Conservation (phyloP, 805 yeast genomes). For the Helenozyma baotianmanensis region DNA sequence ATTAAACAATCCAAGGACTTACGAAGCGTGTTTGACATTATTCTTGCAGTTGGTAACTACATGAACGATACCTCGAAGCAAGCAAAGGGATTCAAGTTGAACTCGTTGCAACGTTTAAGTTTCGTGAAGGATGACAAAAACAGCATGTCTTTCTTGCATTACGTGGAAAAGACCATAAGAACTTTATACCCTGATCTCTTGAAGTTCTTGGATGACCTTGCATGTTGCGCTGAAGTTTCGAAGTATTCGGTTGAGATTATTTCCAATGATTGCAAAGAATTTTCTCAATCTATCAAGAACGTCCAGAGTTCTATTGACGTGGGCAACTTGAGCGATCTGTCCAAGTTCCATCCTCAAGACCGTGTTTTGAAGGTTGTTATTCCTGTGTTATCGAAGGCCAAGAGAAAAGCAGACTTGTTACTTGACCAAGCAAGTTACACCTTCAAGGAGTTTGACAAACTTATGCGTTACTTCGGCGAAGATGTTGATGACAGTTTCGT, state of each 20-base stretch:
- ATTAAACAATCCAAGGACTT: slow-evolving; percentile 51
- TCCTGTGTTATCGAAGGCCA: slow-evolving; percentile 53
- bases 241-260: slow-evolving; percentile 62
- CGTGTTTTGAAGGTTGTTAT: slow-evolving; percentile 49
- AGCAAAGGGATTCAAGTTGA: slow-evolving; percentile 66
- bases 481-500: slow-evolving; percentile 51
- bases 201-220: slow-evolving; percentile 56
- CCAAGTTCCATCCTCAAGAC: slow-evolving; percentile 65
- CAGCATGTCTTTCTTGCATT: slow-evolving; percentile 68
- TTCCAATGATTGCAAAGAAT: slow-evolving; percentile 55
- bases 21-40: slow-evolving; percentile 56
- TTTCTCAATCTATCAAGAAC: slow-evolving; percentile 44
- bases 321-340: slow-evolving; percentile 62
- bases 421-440: slow-evolving; percentile 48
- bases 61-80: slow-evolving; percentile 70
- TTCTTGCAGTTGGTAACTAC: slow-evolving; percentile 70
- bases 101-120: slow-evolving; percentile 63
- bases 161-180: slow-evolving; percentile 66
- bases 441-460: slow-evolving; percentile 47
- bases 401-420: slow-evolving; percentile 47
- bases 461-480: slow-evolving; percentile 73
- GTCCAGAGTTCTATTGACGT: slow-evolving; percentile 51
- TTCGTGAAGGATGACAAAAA: slow-evolving; percentile 70
- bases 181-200: slow-evolving; percentile 60
- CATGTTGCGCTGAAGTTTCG: slow-evolving; percentile 48